A percentile compares a stretch with the other conserved stretches of the same genome.
Evolutionary conservation across 2,329 filamentous ascomycete genomes (phyloP).

Genomic region (Trichoderma koningiopsis): DNA sequence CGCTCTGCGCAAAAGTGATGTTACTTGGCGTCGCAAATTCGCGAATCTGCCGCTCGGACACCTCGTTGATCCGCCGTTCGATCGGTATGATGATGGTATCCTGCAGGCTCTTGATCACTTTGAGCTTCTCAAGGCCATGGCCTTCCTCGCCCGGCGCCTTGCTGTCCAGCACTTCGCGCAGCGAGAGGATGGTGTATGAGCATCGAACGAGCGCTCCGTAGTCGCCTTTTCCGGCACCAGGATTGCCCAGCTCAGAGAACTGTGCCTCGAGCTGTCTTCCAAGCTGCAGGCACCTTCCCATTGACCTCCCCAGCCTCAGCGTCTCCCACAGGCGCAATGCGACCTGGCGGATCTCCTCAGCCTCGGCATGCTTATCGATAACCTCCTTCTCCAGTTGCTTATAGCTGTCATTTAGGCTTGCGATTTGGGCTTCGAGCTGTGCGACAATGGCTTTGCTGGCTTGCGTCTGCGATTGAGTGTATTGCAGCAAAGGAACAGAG

Average conservation of each 20-base stretch:
- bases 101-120: conserved; percentile 70
- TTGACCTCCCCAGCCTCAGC: conserved; percentile 72
- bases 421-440: conserved; percentile 78
- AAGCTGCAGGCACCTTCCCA: conserved; percentile 77
- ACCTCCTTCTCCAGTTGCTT: conserved; percentile 84
- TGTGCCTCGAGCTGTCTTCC: conserved; percentile 88
- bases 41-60: conserved; percentile 76
- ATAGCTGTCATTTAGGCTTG: conserved; percentile 81
- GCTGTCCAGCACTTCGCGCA: conserved; percentile 72
- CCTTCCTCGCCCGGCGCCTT: conserved; percentile 74
- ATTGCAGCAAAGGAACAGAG: conserved; percentile 75
- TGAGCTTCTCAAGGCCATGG: conserved; percentile 71
- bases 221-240: conserved; percentile 63
- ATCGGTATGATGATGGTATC: conserved; percentile 69
- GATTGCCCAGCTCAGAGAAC: conserved; percentile 62
- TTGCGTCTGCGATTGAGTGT: conserved; percentile 74
- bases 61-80: conserved; percentile 72
- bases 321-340: conserved; percentile 80
- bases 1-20: conserved; percentile 63
- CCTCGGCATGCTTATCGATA: conserved; percentile 78
- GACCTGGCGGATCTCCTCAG: conserved; percentile 77
- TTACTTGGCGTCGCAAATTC: conserved; percentile 72
- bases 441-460: conserved; percentile 72
- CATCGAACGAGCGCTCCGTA: conserved; percentile 80
- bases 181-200: conserved; percentile 73